Percentiles rank a stretch among this genome's conserved stretches.
phyloP scores from a whole-genome alignment of 306 rosid species.

The Cicer yamashitae region DNA sequence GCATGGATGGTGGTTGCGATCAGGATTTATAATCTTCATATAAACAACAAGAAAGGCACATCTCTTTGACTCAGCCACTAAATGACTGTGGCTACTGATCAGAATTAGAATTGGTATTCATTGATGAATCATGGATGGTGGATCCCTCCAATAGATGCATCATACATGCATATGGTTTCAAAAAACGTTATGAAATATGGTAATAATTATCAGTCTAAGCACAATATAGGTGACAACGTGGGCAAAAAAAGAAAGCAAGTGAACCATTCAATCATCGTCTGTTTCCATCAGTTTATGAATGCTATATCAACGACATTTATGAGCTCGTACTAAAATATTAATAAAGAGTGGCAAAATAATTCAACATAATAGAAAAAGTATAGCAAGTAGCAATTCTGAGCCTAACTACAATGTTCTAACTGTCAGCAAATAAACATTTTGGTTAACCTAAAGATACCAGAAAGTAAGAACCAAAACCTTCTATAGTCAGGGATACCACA shows the following conservation, averaged over 20 bases:
- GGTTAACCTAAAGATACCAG: background rate
- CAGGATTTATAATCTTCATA: slow-evolving; percentile 13
- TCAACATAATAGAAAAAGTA: slow-evolving; percentile 6
- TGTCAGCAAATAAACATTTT: slow-evolving; percentile 5
- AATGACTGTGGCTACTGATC: slow-evolving; percentile 21
- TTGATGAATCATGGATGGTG: slow-evolving; percentile 5
- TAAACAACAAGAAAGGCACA: slow-evolving; percentile 2
- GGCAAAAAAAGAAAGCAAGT: background rate
- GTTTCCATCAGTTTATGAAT: slow-evolving; percentile 3
- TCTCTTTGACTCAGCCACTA: slow-evolving; percentile 26
- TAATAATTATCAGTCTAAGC: no score
- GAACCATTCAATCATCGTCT: background rate
- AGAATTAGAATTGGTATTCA: slow-evolving; percentile 9
- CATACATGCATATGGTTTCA: slow-evolving; percentile 22
- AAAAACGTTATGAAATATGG: no score
- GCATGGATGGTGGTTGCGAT: no score
- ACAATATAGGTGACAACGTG: background rate
- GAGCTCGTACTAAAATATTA: background rate
- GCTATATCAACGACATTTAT: background rate
- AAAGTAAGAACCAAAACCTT: slow-evolving; percentile 60
- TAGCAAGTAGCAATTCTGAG: background rate
- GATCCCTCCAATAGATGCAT: slow-evolving; percentile 26
- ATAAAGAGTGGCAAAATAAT: background rate
- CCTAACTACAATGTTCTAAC: background rate
- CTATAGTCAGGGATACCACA: slow-evolving; percentile 97